Conservation (phyloP, 148 eudicot species). For the Mesembryanthemum crystallinum region DNA sequence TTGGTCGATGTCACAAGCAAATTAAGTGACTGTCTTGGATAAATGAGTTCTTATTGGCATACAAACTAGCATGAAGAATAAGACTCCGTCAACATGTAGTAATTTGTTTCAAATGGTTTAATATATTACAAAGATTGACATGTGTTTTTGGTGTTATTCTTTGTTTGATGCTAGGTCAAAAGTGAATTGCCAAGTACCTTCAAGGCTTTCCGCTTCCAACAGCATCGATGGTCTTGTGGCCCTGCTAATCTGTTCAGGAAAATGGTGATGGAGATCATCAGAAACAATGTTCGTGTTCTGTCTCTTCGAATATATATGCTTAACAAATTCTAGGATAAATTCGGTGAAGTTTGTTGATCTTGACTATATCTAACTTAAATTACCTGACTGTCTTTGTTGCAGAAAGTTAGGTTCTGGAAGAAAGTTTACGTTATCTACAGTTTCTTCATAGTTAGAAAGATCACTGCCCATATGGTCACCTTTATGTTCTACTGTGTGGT, state of each 20-base stretch:
- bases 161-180: slow-evolving; percentile 52
- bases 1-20: no score
- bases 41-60: no score
- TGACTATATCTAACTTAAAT: not conserved
- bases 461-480: slow-evolving; percentile 90
- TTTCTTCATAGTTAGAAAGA: slow-evolving; percentile 87
- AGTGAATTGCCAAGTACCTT: slow-evolving; percentile 96
- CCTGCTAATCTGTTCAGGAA: slow-evolving; percentile 93
- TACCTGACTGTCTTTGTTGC: slow-evolving; percentile 20
- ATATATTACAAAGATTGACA: not conserved
- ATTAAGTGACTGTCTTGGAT: no score
- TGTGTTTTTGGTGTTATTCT: not conserved
- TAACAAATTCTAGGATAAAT: not conserved
- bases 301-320: not conserved
- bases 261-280: slow-evolving; percentile 81
- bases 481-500: slow-evolving; percentile 80
- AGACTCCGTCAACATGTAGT: not conserved
- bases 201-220: slow-evolving; percentile 90
- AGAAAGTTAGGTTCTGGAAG: slow-evolving; percentile 84
- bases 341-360: not conserved
- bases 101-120: not conserved
- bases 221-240: slow-evolving; percentile 97
- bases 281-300: slow-evolving; percentile 55
- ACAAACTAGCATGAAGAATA: not conserved
- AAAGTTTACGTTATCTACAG: slow-evolving; percentile 93